Evolutionary conservation across 768 basidiomycete genomes (phyloP), one percentile per base, ranked within the genome.

Genomic region (Podaxis pistillaris): DNA sequence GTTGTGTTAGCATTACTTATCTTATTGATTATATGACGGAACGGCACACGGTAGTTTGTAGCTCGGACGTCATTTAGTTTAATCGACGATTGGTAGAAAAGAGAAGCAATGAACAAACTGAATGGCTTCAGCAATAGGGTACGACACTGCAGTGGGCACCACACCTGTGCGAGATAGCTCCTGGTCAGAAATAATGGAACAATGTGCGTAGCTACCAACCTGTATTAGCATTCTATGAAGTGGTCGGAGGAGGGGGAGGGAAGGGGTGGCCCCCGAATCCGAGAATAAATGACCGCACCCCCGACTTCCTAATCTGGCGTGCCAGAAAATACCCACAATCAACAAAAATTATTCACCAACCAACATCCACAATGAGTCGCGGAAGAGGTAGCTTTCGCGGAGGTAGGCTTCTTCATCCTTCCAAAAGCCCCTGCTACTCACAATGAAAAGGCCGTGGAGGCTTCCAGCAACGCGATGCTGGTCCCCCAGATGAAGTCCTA

Each of bases 401-500:
- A 44, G 46, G 60, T 62, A 37, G 17, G 33, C 47, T 36, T 19
- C 13, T 1, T 38, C 15, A 24, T 53, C 12, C 24, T 17, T 15
- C 3, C 36, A 26, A 6, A 12, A 1, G 7, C 3, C 4, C 30
- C 22, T 12, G 3, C 9, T 28, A 8, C 22, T 60, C 6, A 54
- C n/a, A 7, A 8, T 47, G 33, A 13, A 33, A 13, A 50, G 84
- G 85, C n/a, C 79, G 90, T 9, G 88, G 90, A 44, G 88, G 89
- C 50, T 89, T 85, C 66, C 81, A 85, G 65, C 88, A 87, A 64
- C 81, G 89, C 49, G 90, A 93, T 69, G 63, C 77, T 17, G 92
- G 93, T 9, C 93, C 93, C 70, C 93, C 93, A 52, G 90, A 91
- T 50, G 82, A 82, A 55, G 90, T 94, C 19, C 73, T 93, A 46